phyloP scores from a whole-genome alignment of 768 basidiomycete genomes.

The Saitozyma sp. region DNA sequence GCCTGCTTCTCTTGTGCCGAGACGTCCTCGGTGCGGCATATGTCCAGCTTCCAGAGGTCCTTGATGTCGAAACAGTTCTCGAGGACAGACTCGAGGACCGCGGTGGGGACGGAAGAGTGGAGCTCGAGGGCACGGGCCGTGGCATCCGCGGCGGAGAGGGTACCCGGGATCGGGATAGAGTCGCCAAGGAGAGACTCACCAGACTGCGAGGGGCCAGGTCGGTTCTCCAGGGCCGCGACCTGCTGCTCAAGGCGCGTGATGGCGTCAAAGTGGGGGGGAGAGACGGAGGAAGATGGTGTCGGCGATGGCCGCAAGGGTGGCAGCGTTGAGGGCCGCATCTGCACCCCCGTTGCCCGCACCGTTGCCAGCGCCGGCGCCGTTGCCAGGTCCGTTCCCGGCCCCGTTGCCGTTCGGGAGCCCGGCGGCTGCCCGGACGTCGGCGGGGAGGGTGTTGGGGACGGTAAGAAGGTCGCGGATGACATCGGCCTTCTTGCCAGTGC shows the following conservation, averaged over 20 bases:
- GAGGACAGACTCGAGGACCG: constrained; percentile 7
- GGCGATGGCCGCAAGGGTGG: no score
- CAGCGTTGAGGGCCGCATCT: no score
- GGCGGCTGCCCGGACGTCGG: neutral
- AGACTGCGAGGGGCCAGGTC: no score
- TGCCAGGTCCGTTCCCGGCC: no score
- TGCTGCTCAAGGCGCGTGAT: no score
- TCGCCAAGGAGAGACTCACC: neutral
- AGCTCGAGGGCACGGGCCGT: neutral
- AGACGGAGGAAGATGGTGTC: no score
- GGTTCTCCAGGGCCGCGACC: no score
- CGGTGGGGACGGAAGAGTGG: constrained; percentile 1
- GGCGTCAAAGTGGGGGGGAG: no score
- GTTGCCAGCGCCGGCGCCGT: no score
- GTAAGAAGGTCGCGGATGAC: neutral
- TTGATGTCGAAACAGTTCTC: constrained; percentile 4
- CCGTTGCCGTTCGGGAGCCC: neutral
- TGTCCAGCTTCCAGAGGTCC: constrained; percentile 15
- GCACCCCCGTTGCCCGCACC: no score
- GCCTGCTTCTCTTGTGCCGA: neutral
- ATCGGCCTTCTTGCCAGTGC: neutral
- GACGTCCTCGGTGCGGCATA: neutral
- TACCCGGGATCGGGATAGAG: neutral
- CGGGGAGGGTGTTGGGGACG: neutral
- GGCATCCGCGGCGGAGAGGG: neutral